A percentile compares a stretch with the other conserved stretches of the same genome.
Conservation (phyloP, 352 stramenopile genomes). For the Globisporangium perplexum region DNA sequence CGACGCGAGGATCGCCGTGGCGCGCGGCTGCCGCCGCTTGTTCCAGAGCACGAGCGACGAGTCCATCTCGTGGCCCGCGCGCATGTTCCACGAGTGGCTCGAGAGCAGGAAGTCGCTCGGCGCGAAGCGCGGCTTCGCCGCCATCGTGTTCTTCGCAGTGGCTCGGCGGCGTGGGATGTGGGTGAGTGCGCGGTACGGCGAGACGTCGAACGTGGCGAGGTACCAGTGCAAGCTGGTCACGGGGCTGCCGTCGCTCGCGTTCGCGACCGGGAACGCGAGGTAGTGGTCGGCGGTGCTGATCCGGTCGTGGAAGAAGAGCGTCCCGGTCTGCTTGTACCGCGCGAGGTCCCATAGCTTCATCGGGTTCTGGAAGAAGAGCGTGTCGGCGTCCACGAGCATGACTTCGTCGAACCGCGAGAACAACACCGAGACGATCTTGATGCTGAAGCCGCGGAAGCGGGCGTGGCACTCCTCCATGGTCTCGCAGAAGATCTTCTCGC, state of each 20-base stretch:
- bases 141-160: conserved; percentile 14
- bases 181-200: conserved; percentile 27
- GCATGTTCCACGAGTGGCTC: conserved; percentile 64
- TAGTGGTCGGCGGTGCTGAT: conserved; percentile 34
- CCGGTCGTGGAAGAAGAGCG: conserved; percentile 52
- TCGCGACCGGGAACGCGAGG: conserved; percentile 25
- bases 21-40: conserved; percentile 58
- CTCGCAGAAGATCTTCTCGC: conserved; percentile 42
- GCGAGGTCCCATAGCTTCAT: conserved; percentile 43
- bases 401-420: conserved; percentile 66
- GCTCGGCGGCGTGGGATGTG: conserved; percentile 20
- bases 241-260: conserved; percentile 9
- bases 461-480: conserved; percentile 32
- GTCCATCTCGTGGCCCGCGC: conserved; percentile 62
- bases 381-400: conserved; percentile 74
- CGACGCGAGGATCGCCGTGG: conserved; percentile 53
- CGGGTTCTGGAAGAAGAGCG: conserved; percentile 55
- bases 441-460: conserved; percentile 48
- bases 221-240: conserved; percentile 40
- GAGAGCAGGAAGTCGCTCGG: conserved; percentile 49
- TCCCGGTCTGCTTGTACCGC: conserved; percentile 49
- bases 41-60: conserved; percentile 74
- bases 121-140: conserved; percentile 23
- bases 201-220: conserved; percentile 46
- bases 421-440: conserved; percentile 60